These are phyloP conservation scores for Eragrostis tef DNA, from an alignment of 202 grass and related monocot species.

Conservation along the genomic window DNA sequence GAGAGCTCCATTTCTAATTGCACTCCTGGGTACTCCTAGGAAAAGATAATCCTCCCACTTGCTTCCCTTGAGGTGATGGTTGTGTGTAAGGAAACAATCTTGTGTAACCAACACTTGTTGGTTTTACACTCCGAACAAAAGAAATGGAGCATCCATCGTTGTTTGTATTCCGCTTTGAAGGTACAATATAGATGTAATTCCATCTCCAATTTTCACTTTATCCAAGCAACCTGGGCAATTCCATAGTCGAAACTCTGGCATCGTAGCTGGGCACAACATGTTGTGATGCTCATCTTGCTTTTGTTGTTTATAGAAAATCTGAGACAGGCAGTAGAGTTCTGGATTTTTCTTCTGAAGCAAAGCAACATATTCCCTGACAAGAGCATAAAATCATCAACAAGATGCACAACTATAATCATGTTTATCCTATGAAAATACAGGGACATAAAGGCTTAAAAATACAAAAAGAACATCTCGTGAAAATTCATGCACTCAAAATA, in stretches of 20 bases:
- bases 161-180: constrained; percentile 30
- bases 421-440: constrained; percentile 37
- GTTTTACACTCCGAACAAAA: constrained; percentile 52
- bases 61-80: constrained; percentile 53
- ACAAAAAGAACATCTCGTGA: neutral
- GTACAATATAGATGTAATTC: constrained; percentile 24
- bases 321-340: constrained; percentile 52
- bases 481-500: too few species aligned
- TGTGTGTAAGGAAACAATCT: constrained; percentile 33
- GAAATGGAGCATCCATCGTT: constrained; percentile 56
- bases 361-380: constrained; percentile 66
- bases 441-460: constrained; percentile 22
- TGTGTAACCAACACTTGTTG: constrained; percentile 41
- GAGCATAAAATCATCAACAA: constrained; percentile 37
- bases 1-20: constrained; percentile 51
- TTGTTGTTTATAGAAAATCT: constrained; percentile 47
- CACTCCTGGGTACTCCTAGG: constrained; percentile 47
- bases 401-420: constrained; percentile 4
- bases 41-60: constrained; percentile 35
- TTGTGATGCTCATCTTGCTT: constrained; percentile 25
- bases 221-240: constrained; percentile 65
- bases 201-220: constrained; percentile 35
- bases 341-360: constrained; percentile 52
- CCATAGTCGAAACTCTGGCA: constrained; percentile 57
- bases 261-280: constrained; percentile 31